Evolutionary conservation across 495 filamentous ascomycete species (phyloP).

Genomic region (Penicillium malachiteum): DNA sequence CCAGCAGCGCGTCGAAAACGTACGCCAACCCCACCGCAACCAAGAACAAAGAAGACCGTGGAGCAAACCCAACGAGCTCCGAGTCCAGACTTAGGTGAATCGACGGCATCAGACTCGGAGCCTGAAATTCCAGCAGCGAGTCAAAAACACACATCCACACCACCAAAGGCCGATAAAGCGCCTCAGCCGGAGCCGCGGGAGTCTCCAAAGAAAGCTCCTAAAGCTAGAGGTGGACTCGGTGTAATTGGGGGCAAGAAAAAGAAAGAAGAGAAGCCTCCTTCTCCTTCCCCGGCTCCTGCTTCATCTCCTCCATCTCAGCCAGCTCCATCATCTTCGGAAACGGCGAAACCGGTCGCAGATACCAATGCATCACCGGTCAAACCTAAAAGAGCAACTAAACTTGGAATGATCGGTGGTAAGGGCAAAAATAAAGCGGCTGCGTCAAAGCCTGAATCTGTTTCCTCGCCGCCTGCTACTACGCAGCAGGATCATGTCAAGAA

Average conservation of each 20-base stretch:
- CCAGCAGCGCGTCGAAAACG: not conserved
- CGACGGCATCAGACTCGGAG: slow-evolving; percentile 4
- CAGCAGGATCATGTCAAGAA: not conserved
- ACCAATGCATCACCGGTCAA: slow-evolving; percentile 12
- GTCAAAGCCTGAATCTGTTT: not conserved
- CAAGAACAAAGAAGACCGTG: slow-evolving; percentile 4
- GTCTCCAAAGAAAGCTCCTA: slow-evolving; percentile 5
- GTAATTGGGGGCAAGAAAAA: slow-evolving; percentile 43
- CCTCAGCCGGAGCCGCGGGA: slow-evolving; percentile 5
- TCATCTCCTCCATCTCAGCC: slow-evolving; percentile 7
- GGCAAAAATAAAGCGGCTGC: slow-evolving; percentile 1
- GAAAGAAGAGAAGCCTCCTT: slow-evolving; percentile 7
- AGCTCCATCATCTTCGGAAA: not conserved
- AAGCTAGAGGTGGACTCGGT: slow-evolving; percentile 28
- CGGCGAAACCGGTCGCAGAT: not conserved
- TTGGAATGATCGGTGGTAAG: slow-evolving; percentile 42
- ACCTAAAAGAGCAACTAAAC: slow-evolving; percentile 25
- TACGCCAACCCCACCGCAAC: not conserved
- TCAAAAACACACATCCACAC: not conserved
- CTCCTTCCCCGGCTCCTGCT: slow-evolving; percentile 6
- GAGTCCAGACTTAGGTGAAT: slow-evolving; percentile 6
- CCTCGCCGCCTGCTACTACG: not conserved
- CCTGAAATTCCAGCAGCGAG: not conserved
- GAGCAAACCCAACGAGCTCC: slow-evolving; percentile 2
- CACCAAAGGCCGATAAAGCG: not conserved